phyloP scores from a whole-genome alignment of 1,284 basidiomycete species.

The Clitocybe nebularis region DNA sequence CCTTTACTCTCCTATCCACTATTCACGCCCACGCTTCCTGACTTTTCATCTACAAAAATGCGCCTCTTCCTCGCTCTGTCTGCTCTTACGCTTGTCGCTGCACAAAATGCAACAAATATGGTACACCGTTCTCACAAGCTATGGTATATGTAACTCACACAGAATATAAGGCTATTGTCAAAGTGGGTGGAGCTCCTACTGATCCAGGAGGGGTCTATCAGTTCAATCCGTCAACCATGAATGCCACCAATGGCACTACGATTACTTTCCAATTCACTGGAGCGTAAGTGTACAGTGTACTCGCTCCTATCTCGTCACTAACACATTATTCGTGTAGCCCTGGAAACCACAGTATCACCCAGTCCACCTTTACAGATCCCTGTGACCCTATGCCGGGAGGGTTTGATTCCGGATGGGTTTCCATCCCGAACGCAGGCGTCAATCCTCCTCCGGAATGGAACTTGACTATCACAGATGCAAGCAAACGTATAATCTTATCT shows the following conservation, averaged over 20 bases:
- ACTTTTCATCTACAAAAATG: neutral
- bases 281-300: conserved; percentile 20
- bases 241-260: conserved; percentile 38
- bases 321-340: conserved; percentile 20
- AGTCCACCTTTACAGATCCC: conserved; percentile 43
- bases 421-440: conserved; percentile 21
- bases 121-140: conserved; percentile 1
- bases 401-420: conserved; percentile 52
- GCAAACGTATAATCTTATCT: conserved; percentile 35
- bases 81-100: neutral
- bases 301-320: neutral
- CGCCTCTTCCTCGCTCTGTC: neutral
- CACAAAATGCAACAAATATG: conserved; percentile 6
- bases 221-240: conserved; percentile 41
- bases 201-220: conserved; percentile 33
- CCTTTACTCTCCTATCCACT: too few species aligned
- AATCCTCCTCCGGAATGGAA: conserved; percentile 35
- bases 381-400: conserved; percentile 40
- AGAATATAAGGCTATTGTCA: conserved; percentile 9
- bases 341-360: conserved; percentile 53
- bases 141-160: neutral
- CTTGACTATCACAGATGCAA: conserved; percentile 41
- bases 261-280: conserved; percentile 47
- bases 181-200: conserved; percentile 27
- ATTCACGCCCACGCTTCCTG: too few species aligned